Base-by-base conservation (phyloP, 1,284 basidiomycete genomes). In the Pisolithus thermaeus region DNA sequence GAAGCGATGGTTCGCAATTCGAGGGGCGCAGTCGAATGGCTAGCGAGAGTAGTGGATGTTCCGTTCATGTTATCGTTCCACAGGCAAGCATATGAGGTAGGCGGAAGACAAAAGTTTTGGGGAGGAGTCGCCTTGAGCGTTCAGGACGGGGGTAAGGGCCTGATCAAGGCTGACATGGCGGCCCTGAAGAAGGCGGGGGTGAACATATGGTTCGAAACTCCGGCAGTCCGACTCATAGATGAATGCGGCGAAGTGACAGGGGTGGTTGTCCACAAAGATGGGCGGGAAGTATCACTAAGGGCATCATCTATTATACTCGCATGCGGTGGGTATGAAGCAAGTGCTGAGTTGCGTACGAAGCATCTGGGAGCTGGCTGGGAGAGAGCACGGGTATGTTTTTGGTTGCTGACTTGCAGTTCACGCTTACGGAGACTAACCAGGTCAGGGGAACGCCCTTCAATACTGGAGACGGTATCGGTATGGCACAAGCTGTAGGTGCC, bases 371-470 rank as follows among this genome's bases (percentile, higher is more conserved):
- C 61, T 6, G 72, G 70, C 14, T 87, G 83, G 83, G 67, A 68
- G 38, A 70, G 69, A 49, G 82, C 83, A 25, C 76, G 73, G 61
- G 83, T 84, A 58, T 52, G 59, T 58, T 8, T 16, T 7, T 27
- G 14, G 4, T 3, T 18, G 9, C 30, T 30, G 16, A 39, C 41
- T 35, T n/a, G 28, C 46, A 14, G 18, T 40, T 28, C 41, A 25
- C 41, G 6, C 25, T 28, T 25, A 16, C n/a, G 49, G 27, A 41
- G 40, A 7, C 46, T 12, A 22, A n/a, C 50, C 51, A 84, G 82
- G 77, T 86, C 46, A 76, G 83, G 52, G 83, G 84, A 16, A 86
- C 83, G 1, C 83, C 83, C 2, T 83, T 80, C 61, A 85, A 86
- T 61, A 75, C 72, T 2, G 84, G 84, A 14, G 84, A 86, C 53